Evolutionary conservation across 2,329 filamentous ascomycete species (phyloP).

Genomic region (Alternaria sp.): DNA sequence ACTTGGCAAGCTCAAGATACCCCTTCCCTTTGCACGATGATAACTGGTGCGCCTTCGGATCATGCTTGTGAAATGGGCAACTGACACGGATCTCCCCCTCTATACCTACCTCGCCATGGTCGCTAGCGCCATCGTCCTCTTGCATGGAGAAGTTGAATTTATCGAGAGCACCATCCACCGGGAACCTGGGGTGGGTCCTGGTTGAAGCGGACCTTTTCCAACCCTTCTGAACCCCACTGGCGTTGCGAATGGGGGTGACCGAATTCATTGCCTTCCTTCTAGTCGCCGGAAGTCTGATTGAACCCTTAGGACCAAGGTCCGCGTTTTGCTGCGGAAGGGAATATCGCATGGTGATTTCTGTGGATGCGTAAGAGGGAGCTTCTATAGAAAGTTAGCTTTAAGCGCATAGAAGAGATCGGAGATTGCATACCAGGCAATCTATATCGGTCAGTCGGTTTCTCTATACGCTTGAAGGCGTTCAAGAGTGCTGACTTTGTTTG

Average conservation of each 20-base stretch:
- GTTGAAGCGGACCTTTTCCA: not conserved
- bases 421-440: not conserved
- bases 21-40: conserved; percentile 3
- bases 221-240: not conserved
- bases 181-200: not conserved
- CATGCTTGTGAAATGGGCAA: not conserved
- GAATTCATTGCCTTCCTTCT: not conserved
- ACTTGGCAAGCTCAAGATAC: conserved; percentile 9
- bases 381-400: not conserved
- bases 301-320: not conserved
- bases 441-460: not conserved
- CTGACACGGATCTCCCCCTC: not conserved
- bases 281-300: not conserved
- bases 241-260: not conserved
- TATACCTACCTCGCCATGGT: not conserved
- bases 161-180: not conserved
- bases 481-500: not conserved
- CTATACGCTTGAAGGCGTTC: not conserved
- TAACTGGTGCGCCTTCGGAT: not conserved
- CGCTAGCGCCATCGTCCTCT: not conserved
- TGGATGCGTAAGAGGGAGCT: not conserved
- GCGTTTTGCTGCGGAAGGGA: too few species aligned
- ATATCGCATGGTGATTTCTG: not conserved
- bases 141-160: not conserved
- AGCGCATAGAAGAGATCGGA: not conserved